Percentiles rank a stretch among this genome's conserved stretches.
phyloP scores from a whole-genome alignment of 345 rosid species.

The Euphorbia tirucalli region DNA sequence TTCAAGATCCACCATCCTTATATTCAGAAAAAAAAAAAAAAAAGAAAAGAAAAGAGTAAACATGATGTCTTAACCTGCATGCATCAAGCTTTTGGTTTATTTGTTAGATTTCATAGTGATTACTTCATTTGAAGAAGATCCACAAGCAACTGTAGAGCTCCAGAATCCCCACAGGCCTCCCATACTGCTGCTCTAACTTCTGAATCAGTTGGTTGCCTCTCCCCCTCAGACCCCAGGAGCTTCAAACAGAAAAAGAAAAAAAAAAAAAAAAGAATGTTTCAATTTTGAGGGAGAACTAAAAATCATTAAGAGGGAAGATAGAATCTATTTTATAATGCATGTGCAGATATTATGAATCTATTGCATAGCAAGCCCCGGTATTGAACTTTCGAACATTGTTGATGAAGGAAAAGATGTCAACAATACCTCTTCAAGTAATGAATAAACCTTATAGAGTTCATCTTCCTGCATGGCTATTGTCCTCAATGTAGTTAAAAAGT shows the following conservation, averaged over 20 bases:
- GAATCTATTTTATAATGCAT: not conserved
- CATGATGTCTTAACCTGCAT: not conserved
- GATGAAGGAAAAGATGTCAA: not conserved
- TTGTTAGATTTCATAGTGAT: slow-evolving; percentile 9
- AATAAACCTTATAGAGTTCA: slow-evolving; percentile 62
- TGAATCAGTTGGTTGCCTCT: slow-evolving; percentile 59
- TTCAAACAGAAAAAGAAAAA: slow-evolving; percentile 24
- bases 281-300: not conserved
- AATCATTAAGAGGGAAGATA: not conserved
- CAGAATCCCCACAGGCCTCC: slow-evolving; percentile 94
- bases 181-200: slow-evolving; percentile 91
- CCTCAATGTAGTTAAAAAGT: slow-evolving; percentile 74
- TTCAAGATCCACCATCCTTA: slow-evolving; percentile 82
- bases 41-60: not conserved
- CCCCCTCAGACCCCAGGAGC: slow-evolving; percentile 67
- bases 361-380: too few species aligned
- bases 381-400: not conserved
- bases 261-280: slow-evolving; percentile 16
- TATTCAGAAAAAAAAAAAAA: too few species aligned
- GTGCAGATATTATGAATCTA: too few species aligned
- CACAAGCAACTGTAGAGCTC: slow-evolving; percentile 85
- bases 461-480: slow-evolving; percentile 79
- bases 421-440: slow-evolving; percentile 82
- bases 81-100: not conserved
- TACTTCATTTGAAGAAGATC: slow-evolving; percentile 85